Base-by-base conservation (phyloP, 805 yeast species). In the Vanderwaltozyma tropicalis region DNA sequence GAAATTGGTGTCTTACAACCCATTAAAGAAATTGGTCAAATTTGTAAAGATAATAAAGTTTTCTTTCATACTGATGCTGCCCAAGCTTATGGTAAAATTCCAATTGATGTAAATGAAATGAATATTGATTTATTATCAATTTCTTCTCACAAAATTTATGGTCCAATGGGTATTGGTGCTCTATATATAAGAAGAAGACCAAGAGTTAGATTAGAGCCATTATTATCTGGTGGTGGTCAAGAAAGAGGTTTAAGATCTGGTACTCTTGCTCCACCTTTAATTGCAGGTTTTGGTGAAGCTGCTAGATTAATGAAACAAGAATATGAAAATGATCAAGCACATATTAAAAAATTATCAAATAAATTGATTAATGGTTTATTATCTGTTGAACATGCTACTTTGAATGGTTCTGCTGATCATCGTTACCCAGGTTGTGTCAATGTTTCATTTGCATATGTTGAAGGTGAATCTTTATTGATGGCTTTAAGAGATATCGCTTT, bases 1-100 rank as follows among this genome's bases (percentile, higher is more conserved):
- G 98, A 92, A 68, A 92, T 92, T 52, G 98, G 98, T 40, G 97
- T 92, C 31, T 76, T 87, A 55, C 98, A 92, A 68, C 97, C 97
- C 10, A 67, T 92, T 41, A 92, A 85, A 53, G 95, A 87, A 61
- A 92, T 92, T 52, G 98, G 98, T 34, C 64, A 69, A 39, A 69
- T 92, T 40, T 92, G 98, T 65, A 74, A 88, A 47, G 73, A 77
- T 49, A 69, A 85, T 59, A 92, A 92, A 67, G 81, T 92, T 29
- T 92, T 88, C 55, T 92, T 92, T 80, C 98, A 92, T 66, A 80
- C 97, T 10, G 98, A 92, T 59, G 94, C 83, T 40, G 98, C 98
- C 13, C 98, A 92, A 66, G 97, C 95, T 3, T 85, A 78, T 57
- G 98, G 98, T 44, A 92, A 92, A 63, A 76, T 92, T 40, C 85